phyloP scores from a whole-genome alignment of 257 asterid species.

The Penstemon newberryi region DNA sequence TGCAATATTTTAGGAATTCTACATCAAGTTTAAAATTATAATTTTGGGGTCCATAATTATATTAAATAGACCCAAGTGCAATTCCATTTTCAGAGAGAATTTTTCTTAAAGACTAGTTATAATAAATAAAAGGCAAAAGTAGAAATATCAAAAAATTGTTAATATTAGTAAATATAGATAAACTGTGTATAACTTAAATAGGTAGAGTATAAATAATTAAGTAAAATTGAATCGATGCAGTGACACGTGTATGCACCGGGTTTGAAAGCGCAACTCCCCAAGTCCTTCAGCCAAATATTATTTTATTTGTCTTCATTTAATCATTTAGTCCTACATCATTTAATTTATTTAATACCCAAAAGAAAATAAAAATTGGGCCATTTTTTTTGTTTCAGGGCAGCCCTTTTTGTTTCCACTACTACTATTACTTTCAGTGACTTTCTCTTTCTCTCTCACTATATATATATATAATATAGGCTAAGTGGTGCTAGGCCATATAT shows the following conservation, averaged over 20 bases:
- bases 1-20: no score
- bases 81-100: no score
- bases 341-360: no score
- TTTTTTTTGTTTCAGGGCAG: neutral
- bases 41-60: no score
- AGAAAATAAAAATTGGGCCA: neutral
- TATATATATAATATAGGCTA: neutral
- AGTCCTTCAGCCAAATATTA: neutral
- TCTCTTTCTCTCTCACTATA: neutral
- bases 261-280: conserved; percentile 34
- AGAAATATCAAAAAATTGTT: no score
- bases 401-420: neutral
- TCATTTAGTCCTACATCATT: neutral
- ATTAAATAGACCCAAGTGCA: no score
- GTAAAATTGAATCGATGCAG: neutral
- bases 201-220: neutral
- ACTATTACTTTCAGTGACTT: neutral
- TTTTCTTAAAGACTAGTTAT: no score
- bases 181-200: no score
- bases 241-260: conserved; percentile 51
- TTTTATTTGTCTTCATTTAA: conserved; percentile 26
- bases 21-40: no score
- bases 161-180: no score
- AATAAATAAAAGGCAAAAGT: no score
- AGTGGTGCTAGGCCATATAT: neutral